Percentiles rank a stretch among this genome's conserved stretches.
phyloP scores from a whole-genome alignment of 148 eudicot genomes.

The Nepenthes gracilis region DNA sequence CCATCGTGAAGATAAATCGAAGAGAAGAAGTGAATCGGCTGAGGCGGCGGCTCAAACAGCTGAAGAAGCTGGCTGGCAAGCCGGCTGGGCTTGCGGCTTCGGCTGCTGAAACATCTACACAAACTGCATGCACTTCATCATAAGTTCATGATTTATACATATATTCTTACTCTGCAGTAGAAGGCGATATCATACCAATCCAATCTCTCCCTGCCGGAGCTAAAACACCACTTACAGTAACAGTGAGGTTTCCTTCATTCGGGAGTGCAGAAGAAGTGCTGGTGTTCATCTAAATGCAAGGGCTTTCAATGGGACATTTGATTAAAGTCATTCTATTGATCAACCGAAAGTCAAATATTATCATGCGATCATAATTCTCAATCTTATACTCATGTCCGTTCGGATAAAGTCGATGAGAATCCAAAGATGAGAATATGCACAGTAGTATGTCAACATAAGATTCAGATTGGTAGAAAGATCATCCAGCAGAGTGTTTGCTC shows the following conservation, averaged over 20 bases:
- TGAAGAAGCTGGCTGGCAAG: too few species aligned
- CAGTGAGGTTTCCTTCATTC: background rate
- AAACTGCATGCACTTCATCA: too few species aligned
- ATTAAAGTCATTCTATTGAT: slow-evolving; percentile 34
- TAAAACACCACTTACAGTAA: background rate
- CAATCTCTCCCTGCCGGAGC: background rate
- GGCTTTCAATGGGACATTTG: slow-evolving; percentile 20
- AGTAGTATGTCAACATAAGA: too few species aligned
- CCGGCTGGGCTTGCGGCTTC: too few species aligned
- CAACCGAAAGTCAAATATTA: slow-evolving; percentile 38
- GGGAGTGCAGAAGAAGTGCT: background rate
- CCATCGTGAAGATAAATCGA: too few species aligned
- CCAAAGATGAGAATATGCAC: background rate
- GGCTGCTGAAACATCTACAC: too few species aligned
- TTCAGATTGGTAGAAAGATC: too few species aligned
- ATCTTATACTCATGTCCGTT: background rate
- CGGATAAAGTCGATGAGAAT: background rate
- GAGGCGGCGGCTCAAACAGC: too few species aligned
- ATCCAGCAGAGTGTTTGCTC: too few species aligned
- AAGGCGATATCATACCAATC: background rate
- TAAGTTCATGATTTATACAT: too few species aligned
- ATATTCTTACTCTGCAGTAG: background rate
- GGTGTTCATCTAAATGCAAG: background rate
- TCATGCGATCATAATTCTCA: background rate
- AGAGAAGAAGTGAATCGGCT: too few species aligned